Evolutionary conservation across 2,329 filamentous ascomycete genomes (phyloP).

Genomic region (Calonectria pauciramosa): DNA sequence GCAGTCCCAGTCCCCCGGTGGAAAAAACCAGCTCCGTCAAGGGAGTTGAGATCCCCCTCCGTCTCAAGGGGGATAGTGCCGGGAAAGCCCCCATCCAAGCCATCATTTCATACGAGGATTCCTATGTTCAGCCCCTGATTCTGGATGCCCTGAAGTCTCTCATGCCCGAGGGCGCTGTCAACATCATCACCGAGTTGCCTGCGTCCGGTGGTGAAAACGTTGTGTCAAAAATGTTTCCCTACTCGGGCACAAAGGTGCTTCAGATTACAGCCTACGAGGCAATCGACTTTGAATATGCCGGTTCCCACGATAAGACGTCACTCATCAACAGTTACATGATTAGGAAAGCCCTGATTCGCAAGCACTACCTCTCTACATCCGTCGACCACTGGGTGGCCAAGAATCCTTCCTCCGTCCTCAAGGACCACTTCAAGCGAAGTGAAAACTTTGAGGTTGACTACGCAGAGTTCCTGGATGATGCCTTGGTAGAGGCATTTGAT

Average conservation of each 20-base stretch:
- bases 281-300: slow-evolving; percentile 84
- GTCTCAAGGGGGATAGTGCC: slow-evolving; percentile 34
- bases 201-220: slow-evolving; percentile 49
- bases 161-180: slow-evolving; percentile 68
- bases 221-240: slow-evolving; percentile 53
- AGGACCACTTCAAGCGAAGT: slow-evolving; percentile 78
- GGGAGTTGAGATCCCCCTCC: slow-evolving; percentile 38
- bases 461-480: slow-evolving; percentile 95
- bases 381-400: slow-evolving; percentile 90
- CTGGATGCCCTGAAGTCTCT: slow-evolving; percentile 76
- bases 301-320: slow-evolving; percentile 70
- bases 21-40: slow-evolving; percentile 27
- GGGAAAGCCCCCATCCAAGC: slow-evolving; percentile 64
- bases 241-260: slow-evolving; percentile 65
- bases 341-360: slow-evolving; percentile 94
- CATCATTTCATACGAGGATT: slow-evolving; percentile 86
- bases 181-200: slow-evolving; percentile 64
- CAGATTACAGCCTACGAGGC: slow-evolving; percentile 90
- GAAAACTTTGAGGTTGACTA: slow-evolving; percentile 96
- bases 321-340: slow-evolving; percentile 94
- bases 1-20: slow-evolving; percentile 41
- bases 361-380: slow-evolving; percentile 91
- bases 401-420: slow-evolving; percentile 78
- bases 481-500: slow-evolving; percentile 90
- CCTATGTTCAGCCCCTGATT: slow-evolving; percentile 91